Base-by-base conservation (phyloP, 2,329 filamentous ascomycete genomes). In the Epichloe elymi region DNA sequence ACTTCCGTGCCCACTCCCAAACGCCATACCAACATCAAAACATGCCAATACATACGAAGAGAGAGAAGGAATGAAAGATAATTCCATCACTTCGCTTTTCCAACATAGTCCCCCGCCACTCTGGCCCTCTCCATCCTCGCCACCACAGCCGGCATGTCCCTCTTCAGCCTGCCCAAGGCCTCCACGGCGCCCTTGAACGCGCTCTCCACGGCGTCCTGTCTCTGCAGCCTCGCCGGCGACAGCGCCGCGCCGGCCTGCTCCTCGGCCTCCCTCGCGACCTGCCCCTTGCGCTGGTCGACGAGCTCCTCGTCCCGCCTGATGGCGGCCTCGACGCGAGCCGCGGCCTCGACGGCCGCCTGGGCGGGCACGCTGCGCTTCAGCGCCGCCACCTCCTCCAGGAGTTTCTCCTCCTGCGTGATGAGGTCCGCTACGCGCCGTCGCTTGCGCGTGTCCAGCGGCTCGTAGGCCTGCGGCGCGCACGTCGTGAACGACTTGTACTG, bases 121-220 rank as follows among this genome's bases (percentile, higher is more conserved):
- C 76, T 70, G 52, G 81, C 80, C 63, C 80, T 72, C 69, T 83
- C 80, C 75, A 83, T 82, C 63, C 73, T 77, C 50, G 80, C 81
- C 59, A 81, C 78, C 3, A 76, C 75, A 19, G 76, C 72, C 15
- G 80, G 78, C 75, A 84, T 76, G 37, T 77, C 75, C 58, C 71
- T 72, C 69, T 80, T 80, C 51, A 83, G 56, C 56, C 71, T 64
- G 3, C 67, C 74, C 50, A 83, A 59, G 15, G 70, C 72, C 46
- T 69, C 70, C 2, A 83, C 72, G 0, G 76, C 76, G 10, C 56
- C 65, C 1, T 55, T 63, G 52, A 76, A 80, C 39, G 61, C 65
- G 3, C 52, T 58, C 66, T 80, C 76, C 2, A 79, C 67, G 39
- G 50, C 55, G 10, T 60, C 58, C 54, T 67, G 65, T 55, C 76